These are phyloP conservation scores for Bonia amplexicaulis DNA, from an alignment of 176 grass and related monocot genomes.

Conservation along the genomic window DNA sequence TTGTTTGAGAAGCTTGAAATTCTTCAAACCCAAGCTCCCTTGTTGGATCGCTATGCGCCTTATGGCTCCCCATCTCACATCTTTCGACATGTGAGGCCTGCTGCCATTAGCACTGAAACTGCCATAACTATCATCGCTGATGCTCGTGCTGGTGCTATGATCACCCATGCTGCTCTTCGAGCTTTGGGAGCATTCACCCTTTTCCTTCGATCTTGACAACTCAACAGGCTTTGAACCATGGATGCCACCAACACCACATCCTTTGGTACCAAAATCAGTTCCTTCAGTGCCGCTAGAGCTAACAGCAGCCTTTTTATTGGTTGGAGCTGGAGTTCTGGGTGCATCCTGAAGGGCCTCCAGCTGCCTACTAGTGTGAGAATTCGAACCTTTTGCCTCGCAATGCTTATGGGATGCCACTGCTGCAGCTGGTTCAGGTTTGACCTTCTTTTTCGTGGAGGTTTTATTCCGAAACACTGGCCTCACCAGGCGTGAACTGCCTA, in stretches of 20 bases:
- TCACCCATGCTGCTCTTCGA: conserved; percentile 97
- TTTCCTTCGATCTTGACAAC: conserved; percentile 63
- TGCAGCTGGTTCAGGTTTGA: conserved; percentile 54
- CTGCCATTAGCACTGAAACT: conserved; percentile 62
- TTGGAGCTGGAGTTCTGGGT: conserved; percentile 39
- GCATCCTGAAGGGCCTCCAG: conserved; percentile 39
- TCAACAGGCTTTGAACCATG: conserved; percentile 38
- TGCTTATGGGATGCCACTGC: conserved; percentile 11
- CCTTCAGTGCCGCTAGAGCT: neutral
- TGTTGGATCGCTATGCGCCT: conserved; percentile 60
- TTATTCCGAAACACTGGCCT: conserved; percentile 73
- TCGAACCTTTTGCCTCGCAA: conserved; percentile 38
- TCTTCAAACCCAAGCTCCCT: conserved; percentile 74
- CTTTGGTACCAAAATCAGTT: conserved; percentile 34
- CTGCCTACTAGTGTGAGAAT: conserved; percentile 18
- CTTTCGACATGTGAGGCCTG: conserved; percentile 97
- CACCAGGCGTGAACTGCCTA: conserved; percentile 48
- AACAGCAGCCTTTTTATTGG: conserved; percentile 32
- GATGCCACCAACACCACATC: conserved; percentile 31
- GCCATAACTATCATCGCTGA: conserved; percentile 85
- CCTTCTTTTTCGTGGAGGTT: conserved; percentile 69
- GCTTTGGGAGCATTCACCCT: conserved; percentile 93
- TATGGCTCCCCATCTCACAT: conserved; percentile 83
- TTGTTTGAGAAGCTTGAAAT: conserved; percentile 91
- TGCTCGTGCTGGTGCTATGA: conserved; percentile 92